These are phyloP conservation scores for Aquilaria malaccensis DNA, from an alignment of 345 rosid species.

Conservation along the genomic window DNA sequence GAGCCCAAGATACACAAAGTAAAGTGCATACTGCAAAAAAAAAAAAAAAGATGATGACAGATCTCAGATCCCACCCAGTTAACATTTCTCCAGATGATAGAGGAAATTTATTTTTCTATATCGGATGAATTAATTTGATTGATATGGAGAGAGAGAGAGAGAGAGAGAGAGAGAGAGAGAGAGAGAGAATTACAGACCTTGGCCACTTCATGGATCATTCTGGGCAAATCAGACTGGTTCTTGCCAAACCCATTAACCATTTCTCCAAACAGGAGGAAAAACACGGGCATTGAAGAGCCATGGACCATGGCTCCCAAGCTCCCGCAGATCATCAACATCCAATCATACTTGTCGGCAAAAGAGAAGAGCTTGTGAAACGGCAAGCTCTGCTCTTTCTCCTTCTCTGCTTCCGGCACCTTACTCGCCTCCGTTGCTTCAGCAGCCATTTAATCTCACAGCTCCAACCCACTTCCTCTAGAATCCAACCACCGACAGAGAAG, in stretches of 20 bases:
- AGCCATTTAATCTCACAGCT: conserved; percentile 35
- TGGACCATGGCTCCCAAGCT: conserved; percentile 86
- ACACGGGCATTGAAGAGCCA: conserved; percentile 97
- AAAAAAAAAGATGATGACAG: conserved; percentile 13
- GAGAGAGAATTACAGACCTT: conserved; percentile 32
- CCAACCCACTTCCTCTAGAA: conserved; percentile 3
- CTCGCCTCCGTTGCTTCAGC: conserved; percentile 62
- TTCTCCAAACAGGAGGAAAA: conserved; percentile 90
- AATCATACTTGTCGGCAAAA: conserved; percentile 90
- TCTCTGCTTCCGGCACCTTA: conserved; percentile 76
- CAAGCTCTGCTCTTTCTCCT: conserved; percentile 92
- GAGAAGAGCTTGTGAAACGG: conserved; percentile 91
- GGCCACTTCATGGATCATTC: conserved; percentile 92
- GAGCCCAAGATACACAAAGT: conserved; percentile 92
- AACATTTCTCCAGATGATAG: neutral
- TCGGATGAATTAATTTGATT: neutral
- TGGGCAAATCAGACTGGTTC: conserved; percentile 81
- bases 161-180: neutral
- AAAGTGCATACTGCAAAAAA: conserved; percentile 80
- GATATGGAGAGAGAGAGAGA: neutral
- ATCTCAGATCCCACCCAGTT: conserved; percentile 39
- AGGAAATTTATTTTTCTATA: neutral
- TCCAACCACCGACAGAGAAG: too few relatives aligned
- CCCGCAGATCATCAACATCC: conserved; percentile 65
- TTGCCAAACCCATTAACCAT: conserved; percentile 99